These are phyloP conservation scores for Hypseocharis bilobata DNA, from an alignment of 441 rosid genomes.

Conservation along the genomic window DNA sequence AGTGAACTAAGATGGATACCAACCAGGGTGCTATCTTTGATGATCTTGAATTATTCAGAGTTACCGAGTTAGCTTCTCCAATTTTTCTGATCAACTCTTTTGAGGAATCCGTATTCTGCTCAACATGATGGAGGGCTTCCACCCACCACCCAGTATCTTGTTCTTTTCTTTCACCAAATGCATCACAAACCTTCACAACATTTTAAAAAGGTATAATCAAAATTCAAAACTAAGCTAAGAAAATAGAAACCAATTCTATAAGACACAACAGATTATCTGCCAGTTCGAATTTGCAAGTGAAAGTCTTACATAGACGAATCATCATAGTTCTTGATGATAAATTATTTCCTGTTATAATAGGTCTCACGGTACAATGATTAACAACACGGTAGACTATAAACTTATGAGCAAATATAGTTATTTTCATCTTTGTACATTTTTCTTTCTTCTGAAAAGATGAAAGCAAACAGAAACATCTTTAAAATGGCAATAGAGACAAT, in stretches of 20 bases:
- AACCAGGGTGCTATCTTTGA: constrained; percentile 51
- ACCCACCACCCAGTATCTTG: constrained; percentile 71
- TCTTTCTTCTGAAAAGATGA: too few relatives aligned
- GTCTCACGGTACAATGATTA: not conserved
- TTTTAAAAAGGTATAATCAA: constrained; percentile 4
- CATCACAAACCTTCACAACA: constrained; percentile 54
- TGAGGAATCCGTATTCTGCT: constrained; percentile 50
- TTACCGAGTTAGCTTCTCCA: constrained; percentile 69
- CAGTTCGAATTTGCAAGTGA: not conserved
- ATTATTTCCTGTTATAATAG: not conserved
- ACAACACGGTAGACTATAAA: not conserved
- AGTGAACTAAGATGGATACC: constrained; percentile 25
- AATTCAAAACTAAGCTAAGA: constrained; percentile 8
- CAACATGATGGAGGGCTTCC: constrained; percentile 62
- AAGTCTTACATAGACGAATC: not conserved
- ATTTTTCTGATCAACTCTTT: constrained; percentile 69
- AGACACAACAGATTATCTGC: too few relatives aligned
- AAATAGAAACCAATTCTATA: constrained; percentile 3
- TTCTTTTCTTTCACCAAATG: constrained; percentile 35
- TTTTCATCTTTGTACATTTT: not conserved
- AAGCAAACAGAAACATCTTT: not conserved
- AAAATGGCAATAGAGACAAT: not conserved
- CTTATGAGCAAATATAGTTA: not conserved
- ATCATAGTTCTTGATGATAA: not conserved
- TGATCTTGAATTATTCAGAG: constrained; percentile 47